These are phyloP conservation scores for Whalleya microplaca DNA, from an alignment of 2,329 filamentous ascomycete species.

Conservation along the genomic window DNA sequence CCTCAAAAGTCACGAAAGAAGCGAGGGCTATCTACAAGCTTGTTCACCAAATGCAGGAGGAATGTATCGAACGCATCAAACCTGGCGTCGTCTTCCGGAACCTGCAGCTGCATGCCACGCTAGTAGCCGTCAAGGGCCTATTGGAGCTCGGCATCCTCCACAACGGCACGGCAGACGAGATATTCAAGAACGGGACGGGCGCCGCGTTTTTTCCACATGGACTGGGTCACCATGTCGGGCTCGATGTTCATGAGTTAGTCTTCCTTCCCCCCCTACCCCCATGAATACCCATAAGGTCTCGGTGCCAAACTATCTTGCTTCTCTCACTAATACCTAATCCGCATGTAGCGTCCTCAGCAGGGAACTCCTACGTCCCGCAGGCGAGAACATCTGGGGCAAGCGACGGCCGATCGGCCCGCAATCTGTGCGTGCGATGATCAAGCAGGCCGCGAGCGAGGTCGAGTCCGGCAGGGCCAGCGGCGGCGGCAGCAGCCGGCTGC, in stretches of 20 bases:
- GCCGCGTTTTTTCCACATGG: constrained; percentile 70
- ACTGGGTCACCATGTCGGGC: constrained; percentile 66
- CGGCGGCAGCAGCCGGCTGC: constrained; percentile 40
- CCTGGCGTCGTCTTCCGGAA: constrained; percentile 73
- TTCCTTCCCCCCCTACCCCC: background rate
- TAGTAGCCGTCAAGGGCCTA: constrained; percentile 73
- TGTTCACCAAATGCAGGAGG: constrained; percentile 79
- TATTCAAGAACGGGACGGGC: constrained; percentile 56
- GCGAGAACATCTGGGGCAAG: constrained; percentile 39
- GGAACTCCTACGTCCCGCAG: constrained; percentile 34
- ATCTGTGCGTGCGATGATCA: constrained; percentile 37
- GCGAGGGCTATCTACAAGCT: constrained; percentile 75
- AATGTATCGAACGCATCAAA: constrained; percentile 69
- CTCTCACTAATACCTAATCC: background rate
- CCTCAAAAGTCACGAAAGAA: constrained; percentile 62
- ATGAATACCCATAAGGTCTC: too few species aligned
- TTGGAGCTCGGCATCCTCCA: constrained; percentile 72
- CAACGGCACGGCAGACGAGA: constrained; percentile 60
- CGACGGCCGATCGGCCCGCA: constrained; percentile 36
- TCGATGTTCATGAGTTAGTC: constrained; percentile 63
- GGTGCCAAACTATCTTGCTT: too few species aligned
- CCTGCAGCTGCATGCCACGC: constrained; percentile 73
- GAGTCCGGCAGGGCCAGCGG: constrained; percentile 21
- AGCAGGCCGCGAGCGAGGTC: constrained; percentile 19
- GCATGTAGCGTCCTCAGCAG: constrained; percentile 33